These are phyloP conservation scores for Platanthera guangdongensis DNA, from an alignment of 106 monocot genomes.

Conservation along the genomic window DNA sequence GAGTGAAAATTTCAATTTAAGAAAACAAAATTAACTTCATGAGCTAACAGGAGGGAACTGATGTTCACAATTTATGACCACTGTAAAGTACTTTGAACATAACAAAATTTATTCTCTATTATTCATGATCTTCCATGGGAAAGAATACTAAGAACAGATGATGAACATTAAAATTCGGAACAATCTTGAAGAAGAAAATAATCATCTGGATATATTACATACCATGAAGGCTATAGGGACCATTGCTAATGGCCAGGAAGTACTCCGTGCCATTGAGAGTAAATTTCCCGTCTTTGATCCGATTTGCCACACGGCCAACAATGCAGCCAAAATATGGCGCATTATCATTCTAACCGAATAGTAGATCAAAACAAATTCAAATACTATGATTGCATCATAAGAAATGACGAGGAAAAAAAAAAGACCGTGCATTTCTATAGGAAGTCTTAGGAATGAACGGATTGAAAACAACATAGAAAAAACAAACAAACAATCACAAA, in stretches of 20 bases:
- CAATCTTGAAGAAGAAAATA: not conserved
- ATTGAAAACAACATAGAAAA: too few species aligned
- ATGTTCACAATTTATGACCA: too few species aligned
- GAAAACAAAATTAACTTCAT: too few species aligned
- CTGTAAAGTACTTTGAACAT: too few species aligned
- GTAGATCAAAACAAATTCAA: not conserved
- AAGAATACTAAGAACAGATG: too few species aligned
- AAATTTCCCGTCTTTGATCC: conserved; percentile 62
- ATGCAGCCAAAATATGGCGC: conserved; percentile 66
- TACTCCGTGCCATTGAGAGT: conserved; percentile 44
- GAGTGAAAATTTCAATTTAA: too few species aligned
- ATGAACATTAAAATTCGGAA: too few species aligned
- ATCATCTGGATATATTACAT: not conserved
- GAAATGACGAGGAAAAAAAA: not conserved
- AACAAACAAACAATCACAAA: too few species aligned
- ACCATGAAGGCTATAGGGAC: conserved; percentile 71
- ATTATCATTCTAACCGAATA: conserved; percentile 27
- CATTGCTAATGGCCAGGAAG: conserved; percentile 48
- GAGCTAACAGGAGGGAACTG: too few species aligned
- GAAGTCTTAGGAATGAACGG: too few species aligned
- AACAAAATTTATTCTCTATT: too few species aligned
- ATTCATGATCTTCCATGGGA: too few species aligned
- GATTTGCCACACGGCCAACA: conserved; percentile 64
- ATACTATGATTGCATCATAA: not conserved
- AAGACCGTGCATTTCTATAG: not conserved